Conservation (phyloP, 805 yeast species). For the Limtongozyma cylindracea region DNA sequence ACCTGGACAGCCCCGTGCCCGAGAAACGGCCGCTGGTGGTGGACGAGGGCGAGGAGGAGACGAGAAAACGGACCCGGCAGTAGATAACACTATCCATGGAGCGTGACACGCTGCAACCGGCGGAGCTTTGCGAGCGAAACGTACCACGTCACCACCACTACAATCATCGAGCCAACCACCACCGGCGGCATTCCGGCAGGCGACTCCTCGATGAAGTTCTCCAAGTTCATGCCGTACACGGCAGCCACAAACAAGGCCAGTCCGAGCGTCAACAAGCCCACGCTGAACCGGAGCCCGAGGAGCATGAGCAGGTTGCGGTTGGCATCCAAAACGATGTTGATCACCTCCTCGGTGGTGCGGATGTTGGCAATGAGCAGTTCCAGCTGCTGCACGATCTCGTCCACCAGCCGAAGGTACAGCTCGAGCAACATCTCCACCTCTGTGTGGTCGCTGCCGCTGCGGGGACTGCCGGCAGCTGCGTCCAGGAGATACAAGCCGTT, state of each 20-base stretch:
- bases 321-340: conserved; percentile 77
- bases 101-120: too few relatives aligned
- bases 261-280: conserved; percentile 65
- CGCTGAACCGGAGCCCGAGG: conserved; percentile 59
- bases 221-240: conserved; percentile 87
- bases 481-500: conserved; percentile 64
- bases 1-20: conserved; percentile 9
- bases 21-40: conserved; percentile 2
- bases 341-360: conserved; percentile 82
- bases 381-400: conserved; percentile 81
- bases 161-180: conserved; percentile 17
- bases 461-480: conserved; percentile 13
- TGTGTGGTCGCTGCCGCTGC: conserved; percentile 40
- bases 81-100: too few relatives aligned
- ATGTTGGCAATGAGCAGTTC: conserved; percentile 64
- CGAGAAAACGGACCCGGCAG: too few relatives aligned
- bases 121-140: too few relatives aligned
- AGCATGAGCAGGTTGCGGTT: conserved; percentile 86
- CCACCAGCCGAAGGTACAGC: conserved; percentile 73
- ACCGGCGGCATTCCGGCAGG: conserved; percentile 34
- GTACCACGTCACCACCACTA: too few relatives aligned
- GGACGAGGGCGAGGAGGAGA: conserved; percentile 2
- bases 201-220: conserved; percentile 73
- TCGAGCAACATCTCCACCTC: conserved; percentile 83
- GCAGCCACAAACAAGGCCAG: conserved; percentile 64